Conservation (phyloP, 164 flowering plant species). For the Vitis amurensis region DNA sequence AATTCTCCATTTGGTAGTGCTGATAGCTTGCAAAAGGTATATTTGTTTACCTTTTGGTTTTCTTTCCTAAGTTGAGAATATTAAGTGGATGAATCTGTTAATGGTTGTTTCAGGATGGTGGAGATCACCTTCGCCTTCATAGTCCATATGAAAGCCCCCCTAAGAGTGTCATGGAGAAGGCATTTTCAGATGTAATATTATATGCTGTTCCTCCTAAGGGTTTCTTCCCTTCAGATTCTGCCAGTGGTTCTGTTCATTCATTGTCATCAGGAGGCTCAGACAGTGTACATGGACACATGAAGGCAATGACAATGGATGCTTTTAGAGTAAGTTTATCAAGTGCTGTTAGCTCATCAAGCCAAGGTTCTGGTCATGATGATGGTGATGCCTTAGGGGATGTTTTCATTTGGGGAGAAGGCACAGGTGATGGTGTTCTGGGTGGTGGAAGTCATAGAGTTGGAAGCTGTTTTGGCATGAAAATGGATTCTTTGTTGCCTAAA, state of each 20-base stretch:
- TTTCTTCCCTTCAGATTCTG: slow-evolving; percentile 84
- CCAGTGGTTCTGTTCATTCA: slow-evolving; percentile 81
- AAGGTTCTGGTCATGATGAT: slow-evolving; percentile 98
- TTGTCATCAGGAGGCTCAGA: slow-evolving; percentile 93
- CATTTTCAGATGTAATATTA: slow-evolving; percentile 72
- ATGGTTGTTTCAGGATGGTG: slow-evolving; percentile 59
- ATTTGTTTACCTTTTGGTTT: not conserved
- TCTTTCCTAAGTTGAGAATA: slow-evolving; percentile 5
- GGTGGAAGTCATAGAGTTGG: slow-evolving; percentile 74
- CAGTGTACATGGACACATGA: slow-evolving; percentile 80
- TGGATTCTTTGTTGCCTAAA: slow-evolving; percentile 86
- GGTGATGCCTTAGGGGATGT: slow-evolving; percentile 98
- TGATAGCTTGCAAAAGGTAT: slow-evolving; percentile 82
- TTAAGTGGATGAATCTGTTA: slow-evolving; percentile 8
- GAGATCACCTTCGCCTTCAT: slow-evolving; percentile 73
- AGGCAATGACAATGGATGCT: slow-evolving; percentile 72
- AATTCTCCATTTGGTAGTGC: slow-evolving; percentile 87
- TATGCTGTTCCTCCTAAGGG: slow-evolving; percentile 87
- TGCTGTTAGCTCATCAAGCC: slow-evolving; percentile 98
- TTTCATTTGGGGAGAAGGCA: slow-evolving; percentile 97
- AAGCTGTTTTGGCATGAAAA: slow-evolving; percentile 51
- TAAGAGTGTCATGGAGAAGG: slow-evolving; percentile 75
- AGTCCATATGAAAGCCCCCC: slow-evolving; percentile 96
- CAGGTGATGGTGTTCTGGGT: slow-evolving; percentile 86
- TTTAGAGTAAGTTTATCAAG: slow-evolving; percentile 94